Base-by-base conservation (phyloP, 2,329 filamentous ascomycete species). In the Ophiocordyceps polyrhachis-furcata region DNA sequence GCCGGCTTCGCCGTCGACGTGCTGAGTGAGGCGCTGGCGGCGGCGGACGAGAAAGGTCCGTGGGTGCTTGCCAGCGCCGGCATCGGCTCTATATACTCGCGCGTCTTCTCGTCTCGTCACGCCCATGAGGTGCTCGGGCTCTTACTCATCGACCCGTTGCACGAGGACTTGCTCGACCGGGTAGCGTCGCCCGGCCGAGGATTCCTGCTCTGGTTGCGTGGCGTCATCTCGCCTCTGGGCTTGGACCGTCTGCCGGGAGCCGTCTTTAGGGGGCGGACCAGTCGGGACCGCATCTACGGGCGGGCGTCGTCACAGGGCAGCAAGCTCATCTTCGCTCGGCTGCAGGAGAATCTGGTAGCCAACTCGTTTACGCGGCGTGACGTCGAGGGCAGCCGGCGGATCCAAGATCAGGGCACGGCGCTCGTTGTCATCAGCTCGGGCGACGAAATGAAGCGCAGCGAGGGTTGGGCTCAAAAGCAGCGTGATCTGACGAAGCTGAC, bases 261-360 rank as follows among this genome's bases (percentile, higher is more conserved):
- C 8, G 62, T 96, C 6, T 84, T 96, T 67, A 75, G 76, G 44
- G 85, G 87, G 35, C 81, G 87, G 38, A 81, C 73, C 1, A 78
- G 83, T 35, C 76, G 82, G 57, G 89, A 96, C 59, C 81, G 91
- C 11, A 78, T 94, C 12, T 93, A 83, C 61, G 91, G 91, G 13
- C 73, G 76, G 41, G 76, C 79, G 5, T 77, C 86, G 0, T 81
- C 86, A 56, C 85, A 93, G 61, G 72, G 71, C 21, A 84, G 83
- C 49, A 93, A 88, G 59, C 81, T 76, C 58, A 81, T 95, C 60
- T 94, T 93, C 59, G 83, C 87, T 5, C 84, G 88, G 62, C 69
- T 98, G 46, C 91, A 98, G 62, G 91, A 98, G 65, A 89, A 81
- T 51, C 70, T 96, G 1, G 86, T 95, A 29, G 88, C 88, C 0